These are phyloP conservation scores for Pichia terricola DNA, from an alignment of 1,139 yeast species.

Conservation along the genomic window DNA sequence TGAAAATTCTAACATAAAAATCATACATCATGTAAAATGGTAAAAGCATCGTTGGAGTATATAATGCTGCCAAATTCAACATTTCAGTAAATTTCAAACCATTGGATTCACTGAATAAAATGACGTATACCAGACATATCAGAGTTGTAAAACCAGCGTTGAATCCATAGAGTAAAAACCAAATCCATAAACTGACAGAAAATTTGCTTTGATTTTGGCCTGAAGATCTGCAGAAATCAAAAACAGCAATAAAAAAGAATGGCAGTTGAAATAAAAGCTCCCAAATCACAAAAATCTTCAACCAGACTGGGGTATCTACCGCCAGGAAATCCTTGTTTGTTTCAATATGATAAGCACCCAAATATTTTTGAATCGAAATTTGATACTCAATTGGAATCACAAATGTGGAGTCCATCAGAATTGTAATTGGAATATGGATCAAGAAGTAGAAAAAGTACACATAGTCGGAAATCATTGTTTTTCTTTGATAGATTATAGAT, in stretches of 20 bases:
- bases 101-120: constrained; percentile 23
- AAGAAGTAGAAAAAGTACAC: constrained; percentile 44
- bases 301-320: constrained; percentile 54
- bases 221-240: constrained; percentile 11
- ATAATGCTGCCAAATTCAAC: constrained; percentile 39
- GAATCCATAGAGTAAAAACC: constrained; percentile 58
- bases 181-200: constrained; percentile 29
- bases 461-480: constrained; percentile 28
- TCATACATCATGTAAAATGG: constrained; percentile 53
- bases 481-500: no score
- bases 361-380: constrained; percentile 35
- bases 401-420: constrained; percentile 64
- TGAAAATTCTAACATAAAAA: constrained; percentile 14
- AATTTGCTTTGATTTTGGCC: constrained; percentile 9
- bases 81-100: constrained; percentile 33
- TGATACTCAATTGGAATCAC: constrained; percentile 50
- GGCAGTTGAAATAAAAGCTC: constrained; percentile 77
- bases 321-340: constrained; percentile 66
- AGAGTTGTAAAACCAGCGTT: constrained; percentile 69
- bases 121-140: constrained; percentile 47
- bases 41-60: constrained; percentile 58
- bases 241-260: constrained; percentile 44
- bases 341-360: constrained; percentile 50
- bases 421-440: constrained; percentile 66
- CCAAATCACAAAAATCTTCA: constrained; percentile 55